Evolutionary conservation across 106 monocot genomes (phyloP).

Genomic region (Dendrobium chrysotoxum): DNA sequence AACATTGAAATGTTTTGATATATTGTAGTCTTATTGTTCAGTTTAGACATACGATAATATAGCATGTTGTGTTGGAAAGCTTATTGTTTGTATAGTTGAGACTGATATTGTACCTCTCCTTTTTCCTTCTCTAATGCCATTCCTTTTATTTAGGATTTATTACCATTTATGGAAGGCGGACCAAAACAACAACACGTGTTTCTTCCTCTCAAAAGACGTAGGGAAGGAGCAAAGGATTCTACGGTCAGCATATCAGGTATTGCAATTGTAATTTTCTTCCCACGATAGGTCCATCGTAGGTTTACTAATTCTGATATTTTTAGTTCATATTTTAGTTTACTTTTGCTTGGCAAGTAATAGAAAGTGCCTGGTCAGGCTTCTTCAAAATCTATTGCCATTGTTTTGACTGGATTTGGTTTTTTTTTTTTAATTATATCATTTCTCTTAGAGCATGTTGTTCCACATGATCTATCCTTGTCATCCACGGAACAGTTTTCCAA

Average conservation of each 20-base stretch:
- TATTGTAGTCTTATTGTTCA: background rate
- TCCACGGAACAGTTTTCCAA: background rate
- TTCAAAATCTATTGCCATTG: background rate
- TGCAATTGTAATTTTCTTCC: background rate
- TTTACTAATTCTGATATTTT: too few species aligned
- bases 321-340: background rate
- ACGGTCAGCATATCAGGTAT: slow-evolving; percentile 24
- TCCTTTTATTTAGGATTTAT: slow-evolving; percentile 37
- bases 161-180: slow-evolving; percentile 79
- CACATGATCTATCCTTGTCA: background rate
- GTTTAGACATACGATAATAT: background rate
- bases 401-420: background rate
- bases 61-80: background rate
- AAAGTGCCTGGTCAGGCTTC: background rate
- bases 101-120: too few species aligned
- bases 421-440: background rate
- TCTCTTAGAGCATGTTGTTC: background rate
- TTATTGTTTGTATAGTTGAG: background rate
- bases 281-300: background rate
- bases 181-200: slow-evolving; percentile 72
- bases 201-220: slow-evolving; percentile 79
- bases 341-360: background rate
- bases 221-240: slow-evolving; percentile 34
- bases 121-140: background rate
- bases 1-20: background rate